Evolutionary conservation across 108 stramenopile species (phyloP).

Genomic region (Discostella stelligeroides): DNA sequence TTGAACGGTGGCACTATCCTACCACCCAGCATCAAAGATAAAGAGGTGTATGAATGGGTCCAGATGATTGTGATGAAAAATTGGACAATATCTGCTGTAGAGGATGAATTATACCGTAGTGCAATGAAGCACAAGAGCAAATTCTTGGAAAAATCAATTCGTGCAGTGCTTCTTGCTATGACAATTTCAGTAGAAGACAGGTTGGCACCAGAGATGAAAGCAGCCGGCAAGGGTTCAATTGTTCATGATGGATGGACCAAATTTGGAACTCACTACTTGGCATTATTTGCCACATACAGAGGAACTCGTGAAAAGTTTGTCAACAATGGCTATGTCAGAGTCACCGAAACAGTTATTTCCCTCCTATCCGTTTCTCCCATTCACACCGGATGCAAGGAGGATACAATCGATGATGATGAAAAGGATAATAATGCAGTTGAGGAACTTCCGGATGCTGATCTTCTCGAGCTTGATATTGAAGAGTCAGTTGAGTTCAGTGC

Average conservation of each 20-base stretch:
- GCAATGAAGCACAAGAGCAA: not conserved
- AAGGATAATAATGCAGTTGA: not conserved
- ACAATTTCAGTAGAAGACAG: slow-evolving; percentile 5
- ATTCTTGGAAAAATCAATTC: slow-evolving; percentile 7
- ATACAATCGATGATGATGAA: not conserved
- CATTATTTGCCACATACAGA: no score
- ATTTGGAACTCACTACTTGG: slow-evolving; percentile 18
- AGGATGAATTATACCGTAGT: not conserved
- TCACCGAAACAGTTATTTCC: not conserved
- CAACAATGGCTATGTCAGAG: not conserved
- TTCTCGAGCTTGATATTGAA: not conserved
- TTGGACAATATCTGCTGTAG: slow-evolving; percentile 1
- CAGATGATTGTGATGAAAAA: slow-evolving; percentile 19
- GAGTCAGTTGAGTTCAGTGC: slow-evolving; percentile 3
- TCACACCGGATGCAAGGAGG: not conserved
- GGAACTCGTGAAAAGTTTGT: not conserved
- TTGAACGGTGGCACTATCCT: no score
- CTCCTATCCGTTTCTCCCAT: not conserved
- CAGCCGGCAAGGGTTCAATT: slow-evolving; percentile 11
- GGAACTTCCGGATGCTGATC: not conserved
- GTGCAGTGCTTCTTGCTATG: no score
- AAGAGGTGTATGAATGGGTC: not conserved
- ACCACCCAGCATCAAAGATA: no score
- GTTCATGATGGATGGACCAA: slow-evolving; percentile 24
- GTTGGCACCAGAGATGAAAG: slow-evolving; percentile 6